Evolutionary conservation across 768 basidiomycete genomes (phyloP), one percentile per base, ranked within the genome.

Genomic region (Russula dissimulans): DNA sequence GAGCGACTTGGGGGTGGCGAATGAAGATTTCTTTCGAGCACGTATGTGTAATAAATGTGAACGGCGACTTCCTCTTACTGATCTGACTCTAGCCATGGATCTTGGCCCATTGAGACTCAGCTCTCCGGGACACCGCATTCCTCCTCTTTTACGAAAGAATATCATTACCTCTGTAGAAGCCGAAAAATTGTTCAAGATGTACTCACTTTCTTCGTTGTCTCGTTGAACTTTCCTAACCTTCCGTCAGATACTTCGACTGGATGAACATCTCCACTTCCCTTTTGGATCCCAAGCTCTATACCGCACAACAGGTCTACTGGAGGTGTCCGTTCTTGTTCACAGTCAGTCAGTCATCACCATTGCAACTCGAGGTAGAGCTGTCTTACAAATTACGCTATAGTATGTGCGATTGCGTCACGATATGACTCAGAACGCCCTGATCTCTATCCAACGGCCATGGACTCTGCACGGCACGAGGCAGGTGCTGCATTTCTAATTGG

Each of bases 241-340:
- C 50, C 39, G 3, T 51, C 41, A 66, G 65, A 48, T 66, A 61
- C 70, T 90, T 87, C 65, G 81, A 86, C 52, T 79, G 81, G 65
- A 89, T 92, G 81, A 91, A 91, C 65, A 73, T 81, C 14, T 90
- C 89, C 0, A 72, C 89, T n/a, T 95, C 87, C 1, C 73, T 95
- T 29, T 74, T 95, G 36, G 93, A 95, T 65, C 86, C 87, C 11
- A 79, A 81, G 36, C 79, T 95, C 22, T 94, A 97, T 69, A 92
- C 91, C 0, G 86, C 92, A 9, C 87, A 87, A 57, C 82, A 79
- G 64, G 89, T 89, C 4, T 87, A 84, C 62, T 84, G 85, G 73
- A 83, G 94, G 31, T 91, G 87, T 66, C 90, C 93, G 1, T 95
- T 97, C 76, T 72, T 97, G 43, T 93, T 95, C 72, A 95, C 94